Evolutionary conservation across 2,329 filamentous ascomycete species (phyloP).

Genomic region (Stachybotrys echinatus): DNA sequence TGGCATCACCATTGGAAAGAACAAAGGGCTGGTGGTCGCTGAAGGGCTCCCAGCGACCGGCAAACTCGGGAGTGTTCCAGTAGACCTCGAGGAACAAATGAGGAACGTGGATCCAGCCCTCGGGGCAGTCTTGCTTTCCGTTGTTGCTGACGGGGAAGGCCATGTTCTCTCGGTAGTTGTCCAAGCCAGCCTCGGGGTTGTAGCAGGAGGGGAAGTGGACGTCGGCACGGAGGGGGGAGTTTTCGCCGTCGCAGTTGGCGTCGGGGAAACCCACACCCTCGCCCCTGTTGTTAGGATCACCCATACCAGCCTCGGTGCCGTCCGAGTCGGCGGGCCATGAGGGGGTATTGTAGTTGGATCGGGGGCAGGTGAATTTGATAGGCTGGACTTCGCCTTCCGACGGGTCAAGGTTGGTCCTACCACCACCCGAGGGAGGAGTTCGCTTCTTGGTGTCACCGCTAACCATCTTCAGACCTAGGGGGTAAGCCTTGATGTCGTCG

Average conservation of each 20-base stretch:
- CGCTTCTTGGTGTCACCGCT: constrained; percentile 58
- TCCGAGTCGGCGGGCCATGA: constrained; percentile 51
- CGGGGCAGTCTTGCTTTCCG: constrained; percentile 49
- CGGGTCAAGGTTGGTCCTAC: constrained; percentile 45
- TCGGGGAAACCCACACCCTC: constrained; percentile 64
- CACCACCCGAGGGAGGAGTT: constrained; percentile 48
- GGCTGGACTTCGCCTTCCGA: constrained; percentile 46
- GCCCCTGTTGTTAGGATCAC: constrained; percentile 47
- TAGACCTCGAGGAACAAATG: constrained; percentile 56
- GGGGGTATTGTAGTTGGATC: constrained; percentile 40
- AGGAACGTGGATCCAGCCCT: constrained; percentile 48
- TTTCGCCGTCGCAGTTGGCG: constrained; percentile 58
- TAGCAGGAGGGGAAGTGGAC: constrained; percentile 72
- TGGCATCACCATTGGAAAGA: constrained; percentile 62
- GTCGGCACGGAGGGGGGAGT: constrained; percentile 59
- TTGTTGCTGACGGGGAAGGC: constrained; percentile 48
- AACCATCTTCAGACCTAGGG: constrained; percentile 65
- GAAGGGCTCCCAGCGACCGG: constrained; percentile 47
- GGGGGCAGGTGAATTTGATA: constrained; percentile 57
- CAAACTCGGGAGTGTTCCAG: constrained; percentile 52
- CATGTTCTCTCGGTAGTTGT: constrained; percentile 61
- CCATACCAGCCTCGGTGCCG: constrained; percentile 49
- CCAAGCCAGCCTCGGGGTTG: constrained; percentile 56
- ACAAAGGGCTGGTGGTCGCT: constrained; percentile 59
- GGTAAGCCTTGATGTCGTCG: constrained; percentile 65